Evolutionary conservation across 2,329 filamentous ascomycete genomes (phyloP).

Genomic region (Sporothrix pseudoabietina): DNA sequence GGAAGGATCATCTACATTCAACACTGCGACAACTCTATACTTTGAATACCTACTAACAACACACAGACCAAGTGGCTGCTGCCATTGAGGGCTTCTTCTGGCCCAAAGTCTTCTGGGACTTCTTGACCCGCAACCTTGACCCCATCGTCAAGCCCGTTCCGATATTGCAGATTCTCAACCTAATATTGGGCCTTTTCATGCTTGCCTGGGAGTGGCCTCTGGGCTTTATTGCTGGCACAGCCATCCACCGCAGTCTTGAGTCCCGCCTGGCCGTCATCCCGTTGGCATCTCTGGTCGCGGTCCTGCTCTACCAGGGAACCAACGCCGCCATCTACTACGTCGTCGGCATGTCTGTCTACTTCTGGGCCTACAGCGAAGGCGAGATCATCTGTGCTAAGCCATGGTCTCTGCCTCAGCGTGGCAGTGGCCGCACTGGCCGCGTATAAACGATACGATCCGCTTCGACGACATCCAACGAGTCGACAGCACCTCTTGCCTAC

Average conservation of each 20-base stretch:
- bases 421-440: conserved; percentile 35
- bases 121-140: conserved; percentile 87
- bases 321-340: conserved; percentile 92
- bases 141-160: conserved; percentile 84
- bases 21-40: not conserved
- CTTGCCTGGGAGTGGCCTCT: conserved; percentile 92
- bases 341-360: conserved; percentile 82
- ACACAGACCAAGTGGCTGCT: conserved; percentile 83
- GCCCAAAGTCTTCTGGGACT: conserved; percentile 99
- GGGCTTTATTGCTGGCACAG: conserved; percentile 71
- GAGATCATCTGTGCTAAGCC: conserved; percentile 75
- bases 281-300: conserved; percentile 70
- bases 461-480: not conserved
- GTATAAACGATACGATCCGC: conserved; percentile 10
- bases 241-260: conserved; percentile 85
- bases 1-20: not conserved
- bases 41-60: conserved; percentile 19
- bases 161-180: conserved; percentile 84
- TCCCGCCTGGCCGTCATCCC: conserved; percentile 81
- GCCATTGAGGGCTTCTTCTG: conserved; percentile 90
- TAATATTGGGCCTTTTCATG: conserved; percentile 76
- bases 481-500: not conserved
- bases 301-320: conserved; percentile 87
- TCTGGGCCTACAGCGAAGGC: conserved; percentile 96
- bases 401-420: conserved; percentile 67